A percentile compares a stretch with the other conserved stretches of the same genome.
These are phyloP conservation scores for Kappamyces sp. DNA, from an alignment of 192 early-diverging fungal genomes.

Conservation along the genomic window DNA sequence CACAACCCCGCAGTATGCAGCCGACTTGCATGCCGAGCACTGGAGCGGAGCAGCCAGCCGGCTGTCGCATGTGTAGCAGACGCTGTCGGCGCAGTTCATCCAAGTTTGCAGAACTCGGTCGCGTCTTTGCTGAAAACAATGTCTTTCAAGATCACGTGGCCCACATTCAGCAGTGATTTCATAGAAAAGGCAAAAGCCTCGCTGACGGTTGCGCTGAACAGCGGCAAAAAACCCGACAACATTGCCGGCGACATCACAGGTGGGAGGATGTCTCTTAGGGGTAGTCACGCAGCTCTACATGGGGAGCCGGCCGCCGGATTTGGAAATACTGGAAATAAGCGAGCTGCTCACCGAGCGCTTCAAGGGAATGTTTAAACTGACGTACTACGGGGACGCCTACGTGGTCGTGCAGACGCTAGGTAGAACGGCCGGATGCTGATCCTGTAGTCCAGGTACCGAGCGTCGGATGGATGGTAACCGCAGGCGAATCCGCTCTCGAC, in stretches of 20 bases:
- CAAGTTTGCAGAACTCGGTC: too few relatives aligned
- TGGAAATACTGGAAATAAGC: conserved; percentile 97
- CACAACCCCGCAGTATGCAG: too few relatives aligned
- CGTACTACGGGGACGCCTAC: conserved; percentile 88
- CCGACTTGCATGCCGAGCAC: too few relatives aligned
- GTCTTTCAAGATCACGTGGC: conserved; percentile 98
- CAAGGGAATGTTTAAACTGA: conserved; percentile 92
- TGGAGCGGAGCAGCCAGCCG: too few relatives aligned
- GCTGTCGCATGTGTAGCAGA: too few relatives aligned
- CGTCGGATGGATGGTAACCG: not conserved
- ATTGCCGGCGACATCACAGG: conserved; percentile 80
- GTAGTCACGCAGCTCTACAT: conserved; percentile 86
- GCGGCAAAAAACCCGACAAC: conserved; percentile 85
- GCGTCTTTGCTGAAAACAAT: conserved; percentile 34
- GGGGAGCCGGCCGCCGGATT: conserved; percentile 89
- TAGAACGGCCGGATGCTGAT: conserved; percentile 52
- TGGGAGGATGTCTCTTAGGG: too few relatives aligned
- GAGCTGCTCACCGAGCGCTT: conserved; percentile 92
- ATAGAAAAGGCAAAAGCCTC: conserved; percentile 78
- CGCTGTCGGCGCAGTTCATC: too few relatives aligned
- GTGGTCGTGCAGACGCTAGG: conserved; percentile 90
- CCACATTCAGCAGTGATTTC: conserved; percentile 80
- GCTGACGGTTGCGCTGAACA: conserved; percentile 88
- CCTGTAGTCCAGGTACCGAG: conserved; percentile 23
- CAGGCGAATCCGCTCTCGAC: conserved; percentile 68